A percentile compares a stretch with the other conserved stretches of the same genome.
These are phyloP conservation scores for Penicillium concentricum DNA, from an alignment of 2,329 filamentous ascomycete genomes.

Conservation along the genomic window DNA sequence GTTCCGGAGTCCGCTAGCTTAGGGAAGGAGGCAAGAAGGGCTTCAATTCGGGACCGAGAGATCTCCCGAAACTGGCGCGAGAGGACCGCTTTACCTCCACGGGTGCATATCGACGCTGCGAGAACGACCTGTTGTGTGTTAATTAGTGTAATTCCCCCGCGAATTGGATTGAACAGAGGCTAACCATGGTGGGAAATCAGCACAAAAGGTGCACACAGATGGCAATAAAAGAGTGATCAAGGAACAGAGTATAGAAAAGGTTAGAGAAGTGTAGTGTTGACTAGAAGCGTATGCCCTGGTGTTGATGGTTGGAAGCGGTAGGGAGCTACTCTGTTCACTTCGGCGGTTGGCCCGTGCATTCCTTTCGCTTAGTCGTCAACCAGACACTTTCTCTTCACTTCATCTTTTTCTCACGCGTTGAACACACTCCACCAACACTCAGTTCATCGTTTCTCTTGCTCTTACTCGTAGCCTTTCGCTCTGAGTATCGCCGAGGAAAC, in stretches of 20 bases:
- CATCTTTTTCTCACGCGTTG: conserved; percentile 7
- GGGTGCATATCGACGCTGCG: conserved; percentile 97
- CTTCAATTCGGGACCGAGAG: conserved; percentile 93
- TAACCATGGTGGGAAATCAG: conserved; percentile 29
- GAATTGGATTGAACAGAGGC: neutral
- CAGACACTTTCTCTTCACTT: conserved; percentile 11
- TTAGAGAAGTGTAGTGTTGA: conserved; percentile 17
- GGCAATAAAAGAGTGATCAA: neutral
- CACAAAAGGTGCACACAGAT: neutral
- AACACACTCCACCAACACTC: neutral
- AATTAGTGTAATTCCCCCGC: conserved; percentile 17
- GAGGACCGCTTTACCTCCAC: conserved; percentile 96
- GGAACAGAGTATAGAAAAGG: neutral
- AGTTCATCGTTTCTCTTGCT: neutral
- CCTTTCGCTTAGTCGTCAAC: conserved; percentile 38
- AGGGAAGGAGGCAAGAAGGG: conserved; percentile 91
- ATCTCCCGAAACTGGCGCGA: conserved; percentile 98
- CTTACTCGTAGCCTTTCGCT: neutral
- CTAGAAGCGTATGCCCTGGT: conserved; percentile 14
- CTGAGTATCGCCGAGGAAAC: neutral
- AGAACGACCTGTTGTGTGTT: conserved; percentile 75
- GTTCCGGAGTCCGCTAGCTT: conserved; percentile 95
- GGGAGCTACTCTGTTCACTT: conserved; percentile 44
- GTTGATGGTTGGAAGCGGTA: conserved; percentile 18
- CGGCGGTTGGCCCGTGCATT: conserved; percentile 35